These are phyloP conservation scores for Wickerhamiella infanticola DNA, from an alignment of 1,139 yeast species.

Conservation along the genomic window DNA sequence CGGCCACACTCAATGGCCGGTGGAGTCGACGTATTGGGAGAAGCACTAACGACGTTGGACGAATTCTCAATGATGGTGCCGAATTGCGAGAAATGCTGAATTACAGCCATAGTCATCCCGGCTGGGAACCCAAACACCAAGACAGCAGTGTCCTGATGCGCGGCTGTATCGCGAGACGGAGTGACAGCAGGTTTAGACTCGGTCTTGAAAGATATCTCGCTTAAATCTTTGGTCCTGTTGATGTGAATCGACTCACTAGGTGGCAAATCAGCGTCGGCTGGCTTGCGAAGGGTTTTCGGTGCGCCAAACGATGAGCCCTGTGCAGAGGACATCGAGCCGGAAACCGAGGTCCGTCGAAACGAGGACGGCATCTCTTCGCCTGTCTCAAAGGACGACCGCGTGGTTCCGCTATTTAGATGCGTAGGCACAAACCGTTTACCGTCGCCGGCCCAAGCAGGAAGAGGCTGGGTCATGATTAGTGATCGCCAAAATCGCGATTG, in stretches of 20 bases:
- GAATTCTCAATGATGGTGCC: slow-evolving; percentile 73
- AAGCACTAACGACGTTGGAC: slow-evolving; percentile 16
- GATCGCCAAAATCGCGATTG: neutral
- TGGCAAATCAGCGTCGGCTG: slow-evolving; percentile 1
- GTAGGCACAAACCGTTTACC: slow-evolving; percentile 11
- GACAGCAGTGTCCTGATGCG: slow-evolving; percentile 34
- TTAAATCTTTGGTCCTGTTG: neutral
- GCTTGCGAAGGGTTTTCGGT: neutral
- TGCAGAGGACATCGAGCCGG: neutral
- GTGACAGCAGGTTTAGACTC: neutral
- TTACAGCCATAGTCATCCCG: slow-evolving; percentile 45
- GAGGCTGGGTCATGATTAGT: neutral
- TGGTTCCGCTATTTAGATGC: slow-evolving; percentile 11
- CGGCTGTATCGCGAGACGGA: neutral
- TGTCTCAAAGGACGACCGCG: slow-evolving; percentile 13
- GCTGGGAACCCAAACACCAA: slow-evolving; percentile 85
- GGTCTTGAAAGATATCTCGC: neutral
- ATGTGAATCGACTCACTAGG: neutral
- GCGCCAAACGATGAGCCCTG: slow-evolving; percentile 1
- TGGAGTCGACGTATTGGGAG: slow-evolving; percentile 15
- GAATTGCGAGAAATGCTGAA: slow-evolving; percentile 62
- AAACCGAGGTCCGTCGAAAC: neutral
- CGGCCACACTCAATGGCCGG: slow-evolving; percentile 53
- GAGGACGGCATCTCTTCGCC: slow-evolving; percentile 5
- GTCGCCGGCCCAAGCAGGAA: slow-evolving; percentile 12